Conservation (phyloP, 192 early-diverging fungal genomes). For the Thamnidium elegans region DNA sequence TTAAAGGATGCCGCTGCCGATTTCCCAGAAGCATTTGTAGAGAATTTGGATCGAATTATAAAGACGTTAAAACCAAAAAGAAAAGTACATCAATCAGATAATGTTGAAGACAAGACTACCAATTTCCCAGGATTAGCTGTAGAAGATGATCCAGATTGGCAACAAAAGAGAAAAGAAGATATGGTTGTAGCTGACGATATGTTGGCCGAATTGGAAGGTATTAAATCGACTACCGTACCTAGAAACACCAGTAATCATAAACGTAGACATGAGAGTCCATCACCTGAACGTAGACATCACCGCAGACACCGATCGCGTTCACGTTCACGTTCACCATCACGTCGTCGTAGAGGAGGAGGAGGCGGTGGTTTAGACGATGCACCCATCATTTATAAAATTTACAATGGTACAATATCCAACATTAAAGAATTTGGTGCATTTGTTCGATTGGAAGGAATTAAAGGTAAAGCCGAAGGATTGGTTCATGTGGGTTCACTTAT, state of each 20-base stretch:
- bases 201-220: conserved; percentile 61
- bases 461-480: conserved; percentile 77
- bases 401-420: conserved; percentile 76
- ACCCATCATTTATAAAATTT: conserved; percentile 92
- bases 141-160: conserved; percentile 47
- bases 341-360: conserved; percentile 9
- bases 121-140: conserved; percentile 80
- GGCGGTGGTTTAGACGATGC: conserved; percentile 58
- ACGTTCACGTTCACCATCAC: conserved; percentile 22
- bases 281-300: conserved; percentile 29
- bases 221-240: conserved; percentile 12
- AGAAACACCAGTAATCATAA: background rate
- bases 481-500: conserved; percentile 80
- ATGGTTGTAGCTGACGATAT: conserved; percentile 46
- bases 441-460: conserved; percentile 79
- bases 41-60: conserved; percentile 85
- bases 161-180: conserved; percentile 45
- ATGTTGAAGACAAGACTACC: conserved; percentile 54
- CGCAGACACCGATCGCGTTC: conserved; percentile 29
- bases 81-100: conserved; percentile 23
- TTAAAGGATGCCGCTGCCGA: conserved; percentile 74
- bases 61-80: conserved; percentile 71
- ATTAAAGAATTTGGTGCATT: conserved; percentile 95
- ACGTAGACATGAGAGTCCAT: conserved; percentile 25
- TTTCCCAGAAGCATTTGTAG: conserved; percentile 80